Conservation (phyloP, 257 asterid genomes). For the Oldenlandia corymbosa region DNA sequence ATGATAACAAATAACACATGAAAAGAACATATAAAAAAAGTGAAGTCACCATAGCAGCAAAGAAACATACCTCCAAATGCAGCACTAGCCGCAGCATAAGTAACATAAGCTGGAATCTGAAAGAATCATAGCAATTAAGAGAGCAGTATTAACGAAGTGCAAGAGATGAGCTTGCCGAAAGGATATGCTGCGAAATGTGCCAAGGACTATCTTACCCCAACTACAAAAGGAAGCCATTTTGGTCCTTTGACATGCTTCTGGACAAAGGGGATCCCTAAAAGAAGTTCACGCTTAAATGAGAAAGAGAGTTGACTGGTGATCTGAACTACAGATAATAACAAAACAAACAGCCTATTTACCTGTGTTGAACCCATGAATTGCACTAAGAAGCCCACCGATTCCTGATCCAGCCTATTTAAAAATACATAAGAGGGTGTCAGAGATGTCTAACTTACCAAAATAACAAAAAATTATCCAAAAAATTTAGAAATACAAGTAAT, state of each 20-base stretch:
- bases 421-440: background rate
- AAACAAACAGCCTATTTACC: constrained; percentile 26
- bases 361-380: constrained; percentile 57
- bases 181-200: background rate
- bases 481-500: background rate
- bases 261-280: constrained; percentile 55
- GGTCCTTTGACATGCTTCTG: constrained; percentile 63
- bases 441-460: background rate
- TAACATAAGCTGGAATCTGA: constrained; percentile 63
- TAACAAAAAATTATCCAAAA: background rate
- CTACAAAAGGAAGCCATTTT: constrained; percentile 62
- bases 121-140: constrained; percentile 5
- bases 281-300: background rate
- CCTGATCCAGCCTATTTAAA: constrained; percentile 60
- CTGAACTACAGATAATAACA: background rate
- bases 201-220: constrained; percentile 50
- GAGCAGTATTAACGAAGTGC: constrained; percentile 1
- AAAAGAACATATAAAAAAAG: background rate
- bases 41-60: background rate
- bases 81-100: constrained; percentile 78
- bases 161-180: background rate
- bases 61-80: constrained; percentile 74
- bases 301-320: background rate
- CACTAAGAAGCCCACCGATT: constrained; percentile 67
- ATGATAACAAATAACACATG: no score